phyloP scores from a whole-genome alignment of 2,329 filamentous ascomycete species.

The Neocatenulostroma microsporum region DNA sequence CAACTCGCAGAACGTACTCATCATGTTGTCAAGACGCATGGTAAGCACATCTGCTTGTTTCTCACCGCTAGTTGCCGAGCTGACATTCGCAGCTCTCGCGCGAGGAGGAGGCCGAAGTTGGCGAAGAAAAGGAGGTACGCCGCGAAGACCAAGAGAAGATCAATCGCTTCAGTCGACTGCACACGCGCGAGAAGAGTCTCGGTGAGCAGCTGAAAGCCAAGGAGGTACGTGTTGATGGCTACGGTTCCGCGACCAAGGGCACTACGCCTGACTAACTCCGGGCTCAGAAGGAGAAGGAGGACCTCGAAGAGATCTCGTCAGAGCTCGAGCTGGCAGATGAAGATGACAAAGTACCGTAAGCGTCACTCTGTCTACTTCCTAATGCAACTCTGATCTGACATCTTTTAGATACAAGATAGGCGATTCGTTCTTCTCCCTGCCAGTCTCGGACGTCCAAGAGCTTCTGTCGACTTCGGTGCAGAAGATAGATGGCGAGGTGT shows the following conservation, averaged over 20 bases:
- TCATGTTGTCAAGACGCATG: conserved; percentile 39
- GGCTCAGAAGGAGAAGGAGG: conserved; percentile 93
- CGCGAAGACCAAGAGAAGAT: conserved; percentile 98
- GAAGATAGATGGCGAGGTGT: conserved; percentile 69
- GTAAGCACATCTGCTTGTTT: conserved; percentile 20
- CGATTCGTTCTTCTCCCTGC: conserved; percentile 86
- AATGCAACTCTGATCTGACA: conserved; percentile 7
- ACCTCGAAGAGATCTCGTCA: conserved; percentile 82
- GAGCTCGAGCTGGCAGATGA: conserved; percentile 94
- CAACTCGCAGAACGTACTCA: no score
- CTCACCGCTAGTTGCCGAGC: not conserved
- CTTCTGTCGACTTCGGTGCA: conserved; percentile 66
- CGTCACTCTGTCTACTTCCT: conserved; percentile 11
- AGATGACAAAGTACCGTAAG: conserved; percentile 84
- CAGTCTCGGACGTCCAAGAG: conserved; percentile 76
- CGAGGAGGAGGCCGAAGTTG: conserved; percentile 72
- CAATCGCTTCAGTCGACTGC: conserved; percentile 91
- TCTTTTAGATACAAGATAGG: conserved; percentile 80
- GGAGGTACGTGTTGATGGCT: conserved; percentile 49
- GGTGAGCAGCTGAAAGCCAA: conserved; percentile 76
- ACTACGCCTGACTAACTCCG: conserved; percentile 5
- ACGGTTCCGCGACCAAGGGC: no score
- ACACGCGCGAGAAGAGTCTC: conserved; percentile 71
- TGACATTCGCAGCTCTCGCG: conserved; percentile 65
- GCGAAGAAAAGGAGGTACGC: conserved; percentile 85